Evolutionary conservation across 2,329 filamentous ascomycete genomes (phyloP), one percentile per base, ranked within the genome.

Genomic region (Trichophyton verrucosum): DNA sequence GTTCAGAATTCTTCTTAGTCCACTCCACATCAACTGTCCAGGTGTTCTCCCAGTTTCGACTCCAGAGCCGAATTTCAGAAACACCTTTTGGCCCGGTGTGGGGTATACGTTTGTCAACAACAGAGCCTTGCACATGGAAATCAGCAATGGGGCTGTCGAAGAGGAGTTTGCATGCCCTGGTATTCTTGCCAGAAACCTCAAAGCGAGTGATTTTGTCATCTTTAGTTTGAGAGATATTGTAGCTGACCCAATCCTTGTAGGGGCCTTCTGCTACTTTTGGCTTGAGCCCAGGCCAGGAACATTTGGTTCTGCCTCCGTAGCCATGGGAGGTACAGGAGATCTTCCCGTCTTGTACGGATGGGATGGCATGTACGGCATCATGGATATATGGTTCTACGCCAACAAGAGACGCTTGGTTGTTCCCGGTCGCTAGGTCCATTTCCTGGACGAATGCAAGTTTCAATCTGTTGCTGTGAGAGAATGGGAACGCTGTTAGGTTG

Each of bases 361-460:
- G 90, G 27, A 96, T 74, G 15, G 84, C 79, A 6, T 77, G 75
- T 61, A 94, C 82, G 53, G 92, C 83, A 38, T 81, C 75, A 11
- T 82, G 78, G 0, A 94, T 75, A 70, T 85, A 95, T 3, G 83
- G 78, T 64, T 84, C 78, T 1, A 90, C 71, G 0, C 90, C 91
- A 0, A 79, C 81, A 7, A 95, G 76, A 38, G 83, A 84, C 46
- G 91, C 87, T 1, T 76, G 78, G 65, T 90, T 89, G 13, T 80
- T 76, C n/a, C 86, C 85, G 3, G 80, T 83, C 65, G 89, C 87
- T 8, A 96, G 81, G 65, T 96, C 83, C 56, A 96, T 78, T 8
- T 82, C 82, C 71, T 99, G 91, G 57, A 88, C 78, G 72, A 97
- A 96, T 73, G 86, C 95, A 56, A 92, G 80, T 73, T 97, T 97